Conservation (phyloP, 768 basidiomycete genomes). For the Suillus hirtellus region DNA sequence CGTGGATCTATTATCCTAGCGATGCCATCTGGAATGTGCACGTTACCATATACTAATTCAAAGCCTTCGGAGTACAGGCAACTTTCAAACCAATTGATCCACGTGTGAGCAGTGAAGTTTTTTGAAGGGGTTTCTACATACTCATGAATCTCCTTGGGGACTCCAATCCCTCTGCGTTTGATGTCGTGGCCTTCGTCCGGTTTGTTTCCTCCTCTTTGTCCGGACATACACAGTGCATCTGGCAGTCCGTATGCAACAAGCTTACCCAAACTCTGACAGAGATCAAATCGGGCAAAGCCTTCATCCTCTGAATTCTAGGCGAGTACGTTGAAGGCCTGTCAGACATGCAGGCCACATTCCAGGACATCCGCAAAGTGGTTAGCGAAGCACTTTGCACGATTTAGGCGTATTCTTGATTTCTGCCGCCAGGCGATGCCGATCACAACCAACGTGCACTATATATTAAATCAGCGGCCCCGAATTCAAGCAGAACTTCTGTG, state of each 20-base stretch:
- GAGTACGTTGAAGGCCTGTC: constrained; percentile 30
- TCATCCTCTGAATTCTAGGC: constrained; percentile 93
- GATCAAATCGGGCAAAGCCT: constrained; percentile 96
- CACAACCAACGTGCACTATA: background rate
- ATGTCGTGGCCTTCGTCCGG: background rate
- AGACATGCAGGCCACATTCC: constrained; percentile 65
- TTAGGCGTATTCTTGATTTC: background rate
- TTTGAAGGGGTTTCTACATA: constrained; percentile 91
- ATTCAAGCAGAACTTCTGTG: background rate
- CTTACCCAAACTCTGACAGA: constrained; percentile 74
- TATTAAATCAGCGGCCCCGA: background rate
- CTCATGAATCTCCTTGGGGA: constrained; percentile 94
- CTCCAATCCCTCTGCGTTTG: background rate
- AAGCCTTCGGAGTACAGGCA: constrained; percentile 94
- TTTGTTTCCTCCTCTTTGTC: background rate
- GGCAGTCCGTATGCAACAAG: constrained; percentile 79
- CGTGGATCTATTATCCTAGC: constrained; percentile 35
- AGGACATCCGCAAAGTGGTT: background rate
- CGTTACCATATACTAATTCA: background rate
- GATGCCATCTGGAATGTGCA: background rate
- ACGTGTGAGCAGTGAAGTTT: constrained; percentile 93
- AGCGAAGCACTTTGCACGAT: background rate
- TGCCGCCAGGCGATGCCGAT: background rate
- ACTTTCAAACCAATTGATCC: constrained; percentile 94
- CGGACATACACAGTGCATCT: constrained; percentile 53